Conservation (phyloP, 768 basidiomycete species). For the Pisolithus orientalis region DNA sequence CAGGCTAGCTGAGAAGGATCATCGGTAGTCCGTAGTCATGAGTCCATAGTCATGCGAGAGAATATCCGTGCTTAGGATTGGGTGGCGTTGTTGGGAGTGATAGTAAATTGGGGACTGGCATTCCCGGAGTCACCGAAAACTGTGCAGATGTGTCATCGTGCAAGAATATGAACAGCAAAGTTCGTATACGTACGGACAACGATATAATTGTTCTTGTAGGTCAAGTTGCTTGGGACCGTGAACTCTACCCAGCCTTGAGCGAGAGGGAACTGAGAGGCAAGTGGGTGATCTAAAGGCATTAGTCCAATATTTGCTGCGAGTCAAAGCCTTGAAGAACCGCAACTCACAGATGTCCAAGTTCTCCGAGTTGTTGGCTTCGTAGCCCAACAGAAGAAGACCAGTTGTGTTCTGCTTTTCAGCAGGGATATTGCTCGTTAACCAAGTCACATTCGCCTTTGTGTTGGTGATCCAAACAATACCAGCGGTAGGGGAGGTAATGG, state of each 20-base stretch:
- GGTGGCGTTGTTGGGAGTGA: conserved; percentile 17
- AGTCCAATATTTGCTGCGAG: conserved; percentile 4
- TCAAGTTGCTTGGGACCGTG: conserved; percentile 43
- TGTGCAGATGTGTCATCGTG: conserved; percentile 18
- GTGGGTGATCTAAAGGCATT: conserved; percentile 40
- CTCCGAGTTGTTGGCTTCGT: conserved; percentile 31
- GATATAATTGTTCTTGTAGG: conserved; percentile 43
- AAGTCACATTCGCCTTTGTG: conserved; percentile 34
- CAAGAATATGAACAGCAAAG: not conserved
- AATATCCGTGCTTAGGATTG: not conserved
- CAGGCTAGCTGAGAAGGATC: not conserved
- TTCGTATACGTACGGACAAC: conserved; percentile 48
- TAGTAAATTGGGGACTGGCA: conserved; percentile 51
- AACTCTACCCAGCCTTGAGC: conserved; percentile 42
- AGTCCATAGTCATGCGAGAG: not conserved
- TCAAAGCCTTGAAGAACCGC: not conserved
- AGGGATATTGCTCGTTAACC: conserved; percentile 37
- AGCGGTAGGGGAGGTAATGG: conserved; percentile 34
- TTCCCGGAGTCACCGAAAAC: conserved; percentile 70
- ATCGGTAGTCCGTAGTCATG: not conserved
- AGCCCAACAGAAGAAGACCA: conserved; percentile 43
- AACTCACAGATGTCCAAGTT: conserved; percentile 45
- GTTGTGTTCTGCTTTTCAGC: conserved; percentile 25
- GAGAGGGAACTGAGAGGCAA: conserved; percentile 52
- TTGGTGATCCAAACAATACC: conserved; percentile 33